These are phyloP conservation scores for Trametes sp. DNA, from an alignment of 1,284 basidiomycete species.

Conservation along the genomic window DNA sequence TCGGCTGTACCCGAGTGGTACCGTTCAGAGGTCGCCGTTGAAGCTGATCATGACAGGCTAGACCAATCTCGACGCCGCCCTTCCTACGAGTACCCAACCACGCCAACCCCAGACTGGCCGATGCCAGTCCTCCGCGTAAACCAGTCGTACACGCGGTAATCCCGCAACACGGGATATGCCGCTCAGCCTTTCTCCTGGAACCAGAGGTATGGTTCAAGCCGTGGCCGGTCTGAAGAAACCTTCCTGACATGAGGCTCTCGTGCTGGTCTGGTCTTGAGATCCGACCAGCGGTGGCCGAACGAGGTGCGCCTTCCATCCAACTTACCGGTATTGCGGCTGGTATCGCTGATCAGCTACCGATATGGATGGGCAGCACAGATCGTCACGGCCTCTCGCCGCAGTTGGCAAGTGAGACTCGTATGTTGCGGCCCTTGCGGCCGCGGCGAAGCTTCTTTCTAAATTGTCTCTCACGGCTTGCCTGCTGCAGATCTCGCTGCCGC, in stretches of 20 bases:
- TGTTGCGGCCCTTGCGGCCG: constrained; percentile 21
- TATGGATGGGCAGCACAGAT: constrained; percentile 15
- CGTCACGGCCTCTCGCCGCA: background rate
- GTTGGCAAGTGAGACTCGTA: constrained; percentile 6
- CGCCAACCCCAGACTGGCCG: background rate
- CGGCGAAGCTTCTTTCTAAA: constrained; percentile 18
- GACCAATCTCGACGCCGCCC: background rate
- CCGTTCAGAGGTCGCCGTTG: too few species aligned
- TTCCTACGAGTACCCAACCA: background rate
- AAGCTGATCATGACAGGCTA: too few species aligned
- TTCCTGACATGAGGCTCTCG: constrained; percentile 14
- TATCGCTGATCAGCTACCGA: constrained; percentile 17
- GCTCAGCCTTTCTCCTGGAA: too few species aligned
- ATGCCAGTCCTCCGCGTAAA: background rate
- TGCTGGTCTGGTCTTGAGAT: constrained; percentile 7
- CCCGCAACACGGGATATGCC: constrained; percentile 1
- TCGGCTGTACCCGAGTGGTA: too few species aligned
- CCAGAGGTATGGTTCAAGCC: too few species aligned
- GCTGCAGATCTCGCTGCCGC: constrained; percentile 12
- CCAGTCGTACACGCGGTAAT: too few species aligned
- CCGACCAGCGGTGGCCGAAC: constrained; percentile 11
- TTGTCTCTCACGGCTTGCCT: background rate
- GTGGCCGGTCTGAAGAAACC: background rate
- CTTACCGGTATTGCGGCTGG: background rate
- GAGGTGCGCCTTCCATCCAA: constrained; percentile 1